Percentiles rank a stretch among this genome's conserved stretches.
phyloP scores from a whole-genome alignment of 257 asterid species.

The Ocimum tenuiflorum region DNA sequence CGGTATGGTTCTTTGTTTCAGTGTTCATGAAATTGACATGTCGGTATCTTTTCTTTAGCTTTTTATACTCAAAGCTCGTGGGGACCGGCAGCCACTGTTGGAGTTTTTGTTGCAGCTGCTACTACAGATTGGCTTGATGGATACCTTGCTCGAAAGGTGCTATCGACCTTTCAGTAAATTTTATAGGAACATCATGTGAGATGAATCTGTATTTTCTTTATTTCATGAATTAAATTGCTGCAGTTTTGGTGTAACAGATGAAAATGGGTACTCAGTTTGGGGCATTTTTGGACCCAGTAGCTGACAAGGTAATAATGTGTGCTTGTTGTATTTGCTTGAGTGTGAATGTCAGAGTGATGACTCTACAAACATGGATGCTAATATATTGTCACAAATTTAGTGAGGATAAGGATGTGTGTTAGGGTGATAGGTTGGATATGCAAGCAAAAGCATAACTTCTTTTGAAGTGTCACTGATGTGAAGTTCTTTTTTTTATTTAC shows the following conservation, averaged over 20 bases:
- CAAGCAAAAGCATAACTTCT: background rate
- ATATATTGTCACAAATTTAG: background rate
- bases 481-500: background rate
- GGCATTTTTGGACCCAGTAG: constrained; percentile 96
- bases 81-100: constrained; percentile 84
- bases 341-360: background rate
- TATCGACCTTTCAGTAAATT: background rate
- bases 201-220: constrained; percentile 15
- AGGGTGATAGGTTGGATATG: background rate
- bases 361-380: background rate
- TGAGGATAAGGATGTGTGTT: background rate
- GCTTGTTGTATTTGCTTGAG: background rate
- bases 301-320: constrained; percentile 46
- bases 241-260: constrained; percentile 53
- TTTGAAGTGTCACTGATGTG: background rate
- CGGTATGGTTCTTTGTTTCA: no score
- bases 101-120: constrained; percentile 78
- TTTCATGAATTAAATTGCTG: constrained; percentile 14
- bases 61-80: constrained; percentile 85
- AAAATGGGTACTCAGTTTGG: constrained; percentile 89
- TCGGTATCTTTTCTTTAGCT: constrained; percentile 38
- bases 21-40: constrained; percentile 20
- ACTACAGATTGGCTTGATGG: constrained; percentile 99
- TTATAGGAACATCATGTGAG: background rate
- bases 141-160: constrained; percentile 90